These are phyloP conservation scores for Wallacemonas sp. DNA, from an alignment of 208 protist species.

Conservation along the genomic window DNA sequence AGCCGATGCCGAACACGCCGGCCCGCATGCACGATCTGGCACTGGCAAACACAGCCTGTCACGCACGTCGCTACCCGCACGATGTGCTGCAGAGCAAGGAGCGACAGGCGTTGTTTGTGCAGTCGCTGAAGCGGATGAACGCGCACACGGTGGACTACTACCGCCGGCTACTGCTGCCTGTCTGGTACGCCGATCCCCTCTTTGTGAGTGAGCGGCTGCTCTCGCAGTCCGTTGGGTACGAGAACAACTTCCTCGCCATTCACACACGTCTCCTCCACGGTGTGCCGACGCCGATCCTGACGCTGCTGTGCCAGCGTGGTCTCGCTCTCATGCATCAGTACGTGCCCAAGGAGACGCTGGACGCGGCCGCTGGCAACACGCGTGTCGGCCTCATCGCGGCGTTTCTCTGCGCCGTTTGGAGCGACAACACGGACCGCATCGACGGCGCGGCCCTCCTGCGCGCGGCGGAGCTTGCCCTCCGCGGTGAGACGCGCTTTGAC, in stretches of 20 bases:
- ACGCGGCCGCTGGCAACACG: constrained; percentile 26
- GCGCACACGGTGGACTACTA: constrained; percentile 61
- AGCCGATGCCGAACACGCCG: constrained; percentile 18
- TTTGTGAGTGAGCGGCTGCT: constrained; percentile 70
- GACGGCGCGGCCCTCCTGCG: constrained; percentile 56
- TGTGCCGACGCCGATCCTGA: constrained; percentile 56
- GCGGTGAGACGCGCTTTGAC: constrained; percentile 36
- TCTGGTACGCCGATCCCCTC: constrained; percentile 72
- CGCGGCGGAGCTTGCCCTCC: constrained; percentile 59
- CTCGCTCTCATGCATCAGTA: constrained; percentile 50
- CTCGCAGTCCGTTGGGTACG: constrained; percentile 72
- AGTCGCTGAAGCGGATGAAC: constrained; percentile 74
- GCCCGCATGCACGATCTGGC: constrained; percentile 7
- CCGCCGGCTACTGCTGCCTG: constrained; percentile 42
- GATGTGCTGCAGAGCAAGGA: constrained; percentile 61
- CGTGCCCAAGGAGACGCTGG: constrained; percentile 45
- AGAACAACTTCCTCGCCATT: constrained; percentile 71
- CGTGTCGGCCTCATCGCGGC: constrained; percentile 52
- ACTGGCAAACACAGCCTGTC: background rate
- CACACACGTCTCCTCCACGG: constrained; percentile 65
- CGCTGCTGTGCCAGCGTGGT: constrained; percentile 57
- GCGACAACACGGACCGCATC: constrained; percentile 38
- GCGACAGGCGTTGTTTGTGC: constrained; percentile 59
- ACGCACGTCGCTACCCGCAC: constrained; percentile 42
- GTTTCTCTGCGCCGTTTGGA: constrained; percentile 63